phyloP scores from a whole-genome alignment of 2,329 filamentous ascomycete genomes.

The Microsporum canis region DNA sequence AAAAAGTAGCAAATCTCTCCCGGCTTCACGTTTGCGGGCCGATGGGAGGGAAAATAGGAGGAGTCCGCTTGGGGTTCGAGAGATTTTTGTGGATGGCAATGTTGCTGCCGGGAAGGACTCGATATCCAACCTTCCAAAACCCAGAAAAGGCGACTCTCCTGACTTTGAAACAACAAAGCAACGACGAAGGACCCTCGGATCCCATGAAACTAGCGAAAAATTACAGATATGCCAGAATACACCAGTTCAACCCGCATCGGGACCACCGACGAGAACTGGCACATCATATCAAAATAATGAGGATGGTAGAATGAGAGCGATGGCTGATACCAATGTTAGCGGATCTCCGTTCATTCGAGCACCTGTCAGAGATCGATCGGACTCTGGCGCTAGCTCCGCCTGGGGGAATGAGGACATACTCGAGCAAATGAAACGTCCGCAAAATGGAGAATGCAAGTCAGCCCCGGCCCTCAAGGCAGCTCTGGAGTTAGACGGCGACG shows the following conservation, averaged over 20 bases:
- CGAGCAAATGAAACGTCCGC: background rate
- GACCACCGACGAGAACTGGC: constrained; percentile 21
- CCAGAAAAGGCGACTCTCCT: background rate
- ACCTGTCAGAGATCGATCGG: constrained; percentile 20
- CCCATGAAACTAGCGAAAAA: background rate
- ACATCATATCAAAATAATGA: constrained; percentile 20
- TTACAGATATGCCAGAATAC: constrained; percentile 25
- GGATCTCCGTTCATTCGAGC: constrained; percentile 40
- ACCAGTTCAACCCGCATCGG: constrained; percentile 20
- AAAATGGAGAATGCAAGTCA: background rate
- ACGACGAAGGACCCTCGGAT: background rate
- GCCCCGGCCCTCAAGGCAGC: background rate
- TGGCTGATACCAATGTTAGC: constrained; percentile 29
- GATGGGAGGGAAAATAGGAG: constrained; percentile 11
- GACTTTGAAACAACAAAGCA: background rate
- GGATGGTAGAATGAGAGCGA: constrained; percentile 10
- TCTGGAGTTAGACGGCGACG: background rate
- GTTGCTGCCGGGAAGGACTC: background rate
- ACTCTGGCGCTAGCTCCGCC: background rate
- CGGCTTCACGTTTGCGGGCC: background rate
- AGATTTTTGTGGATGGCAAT: background rate
- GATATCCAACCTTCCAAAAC: background rate
- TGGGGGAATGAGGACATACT: constrained; percentile 2
- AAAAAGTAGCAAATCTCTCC: background rate
- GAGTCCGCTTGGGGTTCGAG: background rate